A percentile compares a stretch with the other conserved stretches of the same genome.
phyloP scores from a whole-genome alignment of 257 asterid genomes.

The Penstemon eatonii region DNA sequence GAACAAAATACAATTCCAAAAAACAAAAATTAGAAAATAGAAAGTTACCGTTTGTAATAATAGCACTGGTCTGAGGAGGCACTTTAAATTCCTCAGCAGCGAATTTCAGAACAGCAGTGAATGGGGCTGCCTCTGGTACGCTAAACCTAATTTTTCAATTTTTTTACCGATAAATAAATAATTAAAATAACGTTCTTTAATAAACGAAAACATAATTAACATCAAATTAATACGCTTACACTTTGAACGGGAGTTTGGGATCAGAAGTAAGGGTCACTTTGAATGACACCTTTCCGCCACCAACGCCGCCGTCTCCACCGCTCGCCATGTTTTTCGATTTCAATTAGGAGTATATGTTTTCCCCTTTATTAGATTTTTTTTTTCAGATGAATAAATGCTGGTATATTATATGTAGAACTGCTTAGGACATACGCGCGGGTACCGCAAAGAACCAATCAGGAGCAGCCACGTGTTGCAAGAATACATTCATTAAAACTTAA shows the following conservation, averaged over 20 bases:
- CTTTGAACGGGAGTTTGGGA: slow-evolving; percentile 98
- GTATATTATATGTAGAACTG: slow-evolving; percentile 12
- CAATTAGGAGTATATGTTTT: too few species aligned
- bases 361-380: slow-evolving; percentile 16
- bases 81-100: slow-evolving; percentile 99
- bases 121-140: slow-evolving; percentile 98
- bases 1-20: neutral
- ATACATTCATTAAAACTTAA: too few species aligned
- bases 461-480: slow-evolving; percentile 24
- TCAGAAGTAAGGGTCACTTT: slow-evolving; percentile 94
- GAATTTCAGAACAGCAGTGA: slow-evolving; percentile 93
- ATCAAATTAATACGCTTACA: slow-evolving; percentile 43
- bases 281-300: slow-evolving; percentile 94
- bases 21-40: neutral
- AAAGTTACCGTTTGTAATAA: slow-evolving; percentile 80
- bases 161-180: neutral
- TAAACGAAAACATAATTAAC: slow-evolving; percentile 7
- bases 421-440: slow-evolving; percentile 35
- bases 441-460: neutral
- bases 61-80: slow-evolving; percentile 96
- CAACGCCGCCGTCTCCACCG: slow-evolving; percentile 49
- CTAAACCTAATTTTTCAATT: slow-evolving; percentile 55
- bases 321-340: slow-evolving; percentile 51
- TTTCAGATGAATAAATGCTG: neutral
- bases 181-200: neutral